Percentiles rank a stretch among this genome's conserved stretches.
phyloP scores from a whole-genome alignment of 495 filamentous ascomycete genomes.

The Talaromyces wortmannii region DNA sequence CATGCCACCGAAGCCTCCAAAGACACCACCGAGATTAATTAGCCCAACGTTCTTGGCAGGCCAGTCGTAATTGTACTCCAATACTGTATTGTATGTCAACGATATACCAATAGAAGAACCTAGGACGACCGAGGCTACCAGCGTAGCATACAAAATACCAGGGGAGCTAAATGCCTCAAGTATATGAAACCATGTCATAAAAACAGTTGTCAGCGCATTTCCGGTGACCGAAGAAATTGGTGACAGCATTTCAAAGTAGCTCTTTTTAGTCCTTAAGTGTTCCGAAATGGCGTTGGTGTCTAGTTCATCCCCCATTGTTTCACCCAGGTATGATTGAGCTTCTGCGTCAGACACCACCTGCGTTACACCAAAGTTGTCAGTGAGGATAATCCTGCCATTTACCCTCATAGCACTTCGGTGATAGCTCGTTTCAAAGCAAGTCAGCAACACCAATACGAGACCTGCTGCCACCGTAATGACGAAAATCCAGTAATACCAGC shows the following conservation, averaged over 20 bases:
- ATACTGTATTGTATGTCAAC: conserved; percentile 28
- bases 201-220: conserved; percentile 7
- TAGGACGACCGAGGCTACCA: conserved; percentile 24
- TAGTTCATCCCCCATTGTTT: background rate
- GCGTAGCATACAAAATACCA: conserved; percentile 26
- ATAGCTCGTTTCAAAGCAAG: conserved; percentile 23
- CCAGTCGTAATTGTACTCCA: conserved; percentile 24
- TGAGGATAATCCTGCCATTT: conserved; percentile 21
- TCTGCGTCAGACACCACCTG: conserved; percentile 11
- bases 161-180: conserved; percentile 26
- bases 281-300: conserved; percentile 7
- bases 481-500: conserved; percentile 34
- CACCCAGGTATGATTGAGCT: conserved; percentile 1
- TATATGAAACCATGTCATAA: conserved; percentile 23
- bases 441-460: conserved; percentile 20
- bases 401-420: conserved; percentile 14
- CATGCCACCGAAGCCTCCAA: conserved; percentile 30
- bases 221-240: conserved; percentile 10
- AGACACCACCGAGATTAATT: conserved; percentile 27
- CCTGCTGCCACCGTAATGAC: conserved; percentile 22
- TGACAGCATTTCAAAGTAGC: conserved; percentile 22
- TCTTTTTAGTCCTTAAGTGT: conserved; percentile 13
- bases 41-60: conserved; percentile 19
- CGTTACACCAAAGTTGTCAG: conserved; percentile 31
- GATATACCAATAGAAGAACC: conserved; percentile 26